Conservation (phyloP, 257 asterid species). For the Hygrophila difformis region DNA sequence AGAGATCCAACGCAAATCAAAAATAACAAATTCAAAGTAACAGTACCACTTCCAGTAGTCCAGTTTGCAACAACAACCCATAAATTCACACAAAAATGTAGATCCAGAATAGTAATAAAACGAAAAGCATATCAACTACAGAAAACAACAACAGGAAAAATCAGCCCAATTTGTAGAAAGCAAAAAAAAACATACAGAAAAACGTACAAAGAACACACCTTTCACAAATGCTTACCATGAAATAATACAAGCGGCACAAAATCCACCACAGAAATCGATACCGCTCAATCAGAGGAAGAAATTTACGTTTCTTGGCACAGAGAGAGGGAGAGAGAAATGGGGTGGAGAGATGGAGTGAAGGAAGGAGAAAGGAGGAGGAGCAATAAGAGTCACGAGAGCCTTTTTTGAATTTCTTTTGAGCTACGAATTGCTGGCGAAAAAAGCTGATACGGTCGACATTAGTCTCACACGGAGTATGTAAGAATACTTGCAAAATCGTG, state of each 20-base stretch:
- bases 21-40: constrained; percentile 1
- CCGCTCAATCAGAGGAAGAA: constrained; percentile 14
- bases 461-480: too few relatives aligned
- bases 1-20: constrained; percentile 28
- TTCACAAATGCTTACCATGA: neutral
- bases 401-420: constrained; percentile 34
- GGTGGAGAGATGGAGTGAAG: constrained; percentile 39
- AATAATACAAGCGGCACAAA: constrained; percentile 15
- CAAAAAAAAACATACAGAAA: constrained; percentile 1
- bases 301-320: constrained; percentile 18
- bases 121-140: constrained; percentile 6
- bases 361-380: constrained; percentile 48
- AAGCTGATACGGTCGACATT: too few relatives aligned
- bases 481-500: too few relatives aligned
- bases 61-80: constrained; percentile 12
- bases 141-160: constrained; percentile 14
- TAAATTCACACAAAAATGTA: neutral
- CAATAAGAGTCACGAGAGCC: constrained; percentile 55
- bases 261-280: constrained; percentile 11
- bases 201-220: constrained; percentile 6
- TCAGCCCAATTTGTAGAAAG: constrained; percentile 5
- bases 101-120: constrained; percentile 18
- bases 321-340: constrained; percentile 24
- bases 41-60: constrained; percentile 11
- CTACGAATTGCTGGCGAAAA: neutral